Percentiles rank a stretch among this genome's conserved stretches.
Evolutionary conservation across 2,329 filamentous ascomycete species (phyloP).

Genomic region (Clonostachys sp.): DNA sequence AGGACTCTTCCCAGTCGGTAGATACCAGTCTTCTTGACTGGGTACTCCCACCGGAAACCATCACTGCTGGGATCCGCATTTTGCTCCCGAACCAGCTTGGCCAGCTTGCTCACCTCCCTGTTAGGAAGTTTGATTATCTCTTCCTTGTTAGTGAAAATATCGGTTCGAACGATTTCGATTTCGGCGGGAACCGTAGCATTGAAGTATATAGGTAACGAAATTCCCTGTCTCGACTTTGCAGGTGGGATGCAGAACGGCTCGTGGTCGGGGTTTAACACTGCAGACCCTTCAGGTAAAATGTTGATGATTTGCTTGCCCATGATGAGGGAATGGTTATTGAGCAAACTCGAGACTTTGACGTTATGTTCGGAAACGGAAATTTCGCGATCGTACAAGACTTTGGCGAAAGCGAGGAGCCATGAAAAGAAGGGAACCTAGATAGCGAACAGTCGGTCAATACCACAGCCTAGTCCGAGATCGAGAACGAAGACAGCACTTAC

Average conservation of each 20-base stretch:
- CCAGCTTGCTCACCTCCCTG: constrained; percentile 70
- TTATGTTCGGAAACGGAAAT: constrained; percentile 88
- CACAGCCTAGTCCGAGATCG: not conserved
- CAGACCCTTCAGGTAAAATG: constrained; percentile 93
- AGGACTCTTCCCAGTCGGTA: constrained; percentile 83
- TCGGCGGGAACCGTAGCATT: constrained; percentile 88
- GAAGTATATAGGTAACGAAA: constrained; percentile 78
- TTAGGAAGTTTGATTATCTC: constrained; percentile 74
- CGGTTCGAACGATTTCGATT: constrained; percentile 83
- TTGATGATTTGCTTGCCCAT: constrained; percentile 97
- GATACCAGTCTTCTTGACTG: constrained; percentile 79
- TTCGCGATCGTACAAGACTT: constrained; percentile 87
- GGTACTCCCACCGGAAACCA: constrained; percentile 66
- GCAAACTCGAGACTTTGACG: constrained; percentile 81
- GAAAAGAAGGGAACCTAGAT: constrained; percentile 65
- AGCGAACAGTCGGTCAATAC: not conserved
- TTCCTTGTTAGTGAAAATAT: constrained; percentile 74
- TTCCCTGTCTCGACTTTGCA: constrained; percentile 50
- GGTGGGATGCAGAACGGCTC: constrained; percentile 69
- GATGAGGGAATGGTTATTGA: constrained; percentile 91
- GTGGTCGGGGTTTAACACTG: constrained; percentile 77
- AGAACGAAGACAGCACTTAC: constrained; percentile 35
- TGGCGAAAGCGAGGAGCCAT: constrained; percentile 69
- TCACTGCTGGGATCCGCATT: constrained; percentile 55
- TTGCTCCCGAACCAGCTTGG: constrained; percentile 63